Evolutionary conservation across 1,284 basidiomycete genomes (phyloP).

Genomic region (Pseudozyma hubeiensis): DNA sequence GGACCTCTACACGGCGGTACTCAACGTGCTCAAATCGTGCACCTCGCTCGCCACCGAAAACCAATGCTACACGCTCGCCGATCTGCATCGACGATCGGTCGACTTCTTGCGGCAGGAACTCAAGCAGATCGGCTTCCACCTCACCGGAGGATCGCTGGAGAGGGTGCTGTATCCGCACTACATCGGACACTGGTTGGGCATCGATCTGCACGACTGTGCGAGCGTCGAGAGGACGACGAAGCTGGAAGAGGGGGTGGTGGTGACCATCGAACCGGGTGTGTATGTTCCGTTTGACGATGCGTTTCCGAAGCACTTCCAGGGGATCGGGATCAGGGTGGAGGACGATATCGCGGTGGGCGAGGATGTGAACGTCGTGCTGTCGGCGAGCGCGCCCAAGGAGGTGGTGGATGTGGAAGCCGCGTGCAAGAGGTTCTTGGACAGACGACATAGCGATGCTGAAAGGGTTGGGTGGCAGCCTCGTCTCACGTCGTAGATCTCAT

Average conservation of each 20-base stretch:
- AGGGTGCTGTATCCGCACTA: slow-evolving; percentile 85
- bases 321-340: slow-evolving; percentile 66
- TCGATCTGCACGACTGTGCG: slow-evolving; percentile 71
- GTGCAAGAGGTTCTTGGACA: slow-evolving; percentile 33
- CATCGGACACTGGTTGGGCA: slow-evolving; percentile 84
- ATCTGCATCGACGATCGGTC: slow-evolving; percentile 83
- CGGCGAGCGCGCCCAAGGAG: slow-evolving; percentile 61
- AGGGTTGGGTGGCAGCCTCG: slow-evolving; percentile 5
- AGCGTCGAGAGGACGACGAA: slow-evolving; percentile 53
- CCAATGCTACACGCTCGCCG: slow-evolving; percentile 75
- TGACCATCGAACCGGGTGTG: slow-evolving; percentile 66
- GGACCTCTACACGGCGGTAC: slow-evolving; percentile 86
- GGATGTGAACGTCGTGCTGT: slow-evolving; percentile 53
- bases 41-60: slow-evolving; percentile 72
- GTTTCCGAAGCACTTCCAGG: slow-evolving; percentile 61
- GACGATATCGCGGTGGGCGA: slow-evolving; percentile 64
- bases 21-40: slow-evolving; percentile 80
- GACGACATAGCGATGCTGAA: neutral
- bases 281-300: slow-evolving; percentile 62
- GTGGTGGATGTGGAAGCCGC: slow-evolving; percentile 64
- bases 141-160: slow-evolving; percentile 77
- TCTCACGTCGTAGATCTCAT: slow-evolving; percentile 2
- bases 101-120: slow-evolving; percentile 80
- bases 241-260: slow-evolving; percentile 57
- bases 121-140: slow-evolving; percentile 80